A percentile compares a stretch with the other conserved stretches of the same genome.
phyloP scores from a whole-genome alignment of 1,284 basidiomycete species.

The Puccinia novopanici region DNA sequence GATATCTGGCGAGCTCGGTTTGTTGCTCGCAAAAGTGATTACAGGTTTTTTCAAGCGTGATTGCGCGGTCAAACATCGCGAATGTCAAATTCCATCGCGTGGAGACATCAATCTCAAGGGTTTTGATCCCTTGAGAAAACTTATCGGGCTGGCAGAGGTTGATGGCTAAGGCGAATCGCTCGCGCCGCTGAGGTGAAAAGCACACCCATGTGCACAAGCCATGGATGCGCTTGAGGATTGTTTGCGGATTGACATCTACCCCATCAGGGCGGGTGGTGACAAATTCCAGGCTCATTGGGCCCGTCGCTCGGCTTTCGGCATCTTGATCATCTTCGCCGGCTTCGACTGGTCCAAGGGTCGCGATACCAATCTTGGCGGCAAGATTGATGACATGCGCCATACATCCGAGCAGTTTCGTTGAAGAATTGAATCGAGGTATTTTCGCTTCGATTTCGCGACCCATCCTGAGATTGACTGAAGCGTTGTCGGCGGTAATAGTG shows the following conservation, averaged over 20 bases:
- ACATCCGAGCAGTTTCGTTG: neutral
- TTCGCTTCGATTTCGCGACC: neutral
- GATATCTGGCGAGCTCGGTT: neutral
- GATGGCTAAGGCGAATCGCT: neutral
- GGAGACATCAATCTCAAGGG: neutral
- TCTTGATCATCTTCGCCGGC: no score
- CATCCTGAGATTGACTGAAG: neutral
- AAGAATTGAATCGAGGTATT: neutral
- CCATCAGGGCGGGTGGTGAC: neutral
- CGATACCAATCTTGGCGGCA: neutral
- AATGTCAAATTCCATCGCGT: neutral
- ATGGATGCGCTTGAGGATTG: conserved; percentile 10
- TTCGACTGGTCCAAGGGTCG: neutral
- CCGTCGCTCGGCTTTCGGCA: no score
- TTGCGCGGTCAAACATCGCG: neutral
- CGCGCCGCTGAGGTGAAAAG: neutral
- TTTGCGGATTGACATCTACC: neutral
- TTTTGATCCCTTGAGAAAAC: neutral
- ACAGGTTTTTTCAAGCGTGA: neutral
- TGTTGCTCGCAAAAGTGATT: neutral
- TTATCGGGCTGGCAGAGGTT: neutral
- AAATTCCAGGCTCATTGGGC: neutral
- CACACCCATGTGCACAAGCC: neutral
- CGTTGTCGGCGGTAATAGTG: conserved; percentile 21
- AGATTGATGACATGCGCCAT: conserved; percentile 19